Evolutionary conservation across 2,329 filamentous ascomycete species (phyloP), one percentile per base, ranked within the genome.

Genomic region (Xylaria digitata): DNA sequence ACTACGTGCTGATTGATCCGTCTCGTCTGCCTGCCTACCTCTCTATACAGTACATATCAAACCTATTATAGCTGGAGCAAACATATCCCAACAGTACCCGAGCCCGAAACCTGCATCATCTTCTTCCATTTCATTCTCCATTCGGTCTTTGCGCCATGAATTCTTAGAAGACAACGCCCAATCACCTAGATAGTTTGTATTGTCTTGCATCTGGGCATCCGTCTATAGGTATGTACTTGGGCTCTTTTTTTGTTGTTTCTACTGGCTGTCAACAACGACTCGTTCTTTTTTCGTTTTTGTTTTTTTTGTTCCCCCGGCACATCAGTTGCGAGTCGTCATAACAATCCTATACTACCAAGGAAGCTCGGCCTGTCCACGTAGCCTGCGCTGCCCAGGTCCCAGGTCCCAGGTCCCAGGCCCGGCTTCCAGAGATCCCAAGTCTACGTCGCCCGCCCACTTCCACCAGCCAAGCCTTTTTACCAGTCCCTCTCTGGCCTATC

Each of bases 61-160:
- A 19, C 55, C 48, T 59, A 58, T 50, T 32, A 40, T 23, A 55
- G 48, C 48, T 23, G 56, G 43, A 64, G 55, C 49, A 30, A 60
- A 54, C 61, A 55, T 40, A 56, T 34, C 50, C 48, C 55, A 43
- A 11, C 32, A 30, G 34, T 52, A 46, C 48, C 57, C 21, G 9
- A 21, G 21, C 23, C 9, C n/a, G 55, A 48, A 9, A 21, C n/a
- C 37, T 50, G 34, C 34, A 26, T 34, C 37, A 37, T 45, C 26
- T 45, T 45, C 7, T 37, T 26, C 63, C 42, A 43, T 34, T 53
- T 43, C 64, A 50, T 59, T 40, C 63, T 61, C 43, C 46, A 43
- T 63, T 23, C 62, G 55, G 54, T 30, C 40, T 66, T 66, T 67
- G 64, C 61, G 68, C 69, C 67, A 74, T 75, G 69, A 75, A 71